These are phyloP conservation scores for Saccharomycopsis phalli DNA, from an alignment of 1,139 yeast genomes.

Conservation along the genomic window DNA sequence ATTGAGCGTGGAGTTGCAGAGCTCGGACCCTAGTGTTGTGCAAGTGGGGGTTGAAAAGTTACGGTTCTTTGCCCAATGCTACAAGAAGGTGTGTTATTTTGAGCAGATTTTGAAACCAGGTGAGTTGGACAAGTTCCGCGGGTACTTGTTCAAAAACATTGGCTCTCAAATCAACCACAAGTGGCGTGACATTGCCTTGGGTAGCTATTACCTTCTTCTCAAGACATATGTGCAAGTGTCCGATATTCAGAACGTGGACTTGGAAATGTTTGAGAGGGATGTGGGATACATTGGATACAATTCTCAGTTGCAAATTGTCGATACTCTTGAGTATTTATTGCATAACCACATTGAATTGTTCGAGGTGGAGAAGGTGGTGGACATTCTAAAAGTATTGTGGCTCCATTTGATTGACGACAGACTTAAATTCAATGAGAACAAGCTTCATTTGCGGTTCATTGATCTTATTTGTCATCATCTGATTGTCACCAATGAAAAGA, in stretches of 20 bases:
- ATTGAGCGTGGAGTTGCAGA: conserved; percentile 14
- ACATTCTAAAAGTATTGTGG: conserved; percentile 44
- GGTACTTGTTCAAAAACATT: conserved; percentile 11
- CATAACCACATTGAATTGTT: conserved; percentile 21
- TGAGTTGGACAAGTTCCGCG: conserved; percentile 17
- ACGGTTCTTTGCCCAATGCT: conserved; percentile 26
- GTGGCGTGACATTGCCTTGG: conserved; percentile 5
- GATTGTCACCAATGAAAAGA: conserved; percentile 32
- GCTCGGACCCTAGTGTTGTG: conserved; percentile 21
- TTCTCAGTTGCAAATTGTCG: conserved; percentile 21
- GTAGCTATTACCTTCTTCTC: no score
- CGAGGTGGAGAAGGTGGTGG: conserved; percentile 4
- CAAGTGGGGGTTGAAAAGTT: conserved; percentile 25
- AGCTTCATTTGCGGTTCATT: conserved; percentile 50
- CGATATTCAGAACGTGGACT: no score
- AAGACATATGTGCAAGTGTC: no score
- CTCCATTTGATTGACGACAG: conserved; percentile 48
- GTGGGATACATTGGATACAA: not conserved
- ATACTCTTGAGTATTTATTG: conserved; percentile 25
- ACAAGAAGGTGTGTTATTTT: conserved; percentile 20
- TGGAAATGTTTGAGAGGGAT: conserved; percentile 7
- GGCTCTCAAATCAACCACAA: conserved; percentile 4
- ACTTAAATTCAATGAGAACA: conserved; percentile 55
- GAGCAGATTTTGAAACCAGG: conserved; percentile 14
- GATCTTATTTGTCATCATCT: no score